These are phyloP conservation scores for Syzygium oleosum DNA, from an alignment of 345 rosid species.

Conservation along the genomic window DNA sequence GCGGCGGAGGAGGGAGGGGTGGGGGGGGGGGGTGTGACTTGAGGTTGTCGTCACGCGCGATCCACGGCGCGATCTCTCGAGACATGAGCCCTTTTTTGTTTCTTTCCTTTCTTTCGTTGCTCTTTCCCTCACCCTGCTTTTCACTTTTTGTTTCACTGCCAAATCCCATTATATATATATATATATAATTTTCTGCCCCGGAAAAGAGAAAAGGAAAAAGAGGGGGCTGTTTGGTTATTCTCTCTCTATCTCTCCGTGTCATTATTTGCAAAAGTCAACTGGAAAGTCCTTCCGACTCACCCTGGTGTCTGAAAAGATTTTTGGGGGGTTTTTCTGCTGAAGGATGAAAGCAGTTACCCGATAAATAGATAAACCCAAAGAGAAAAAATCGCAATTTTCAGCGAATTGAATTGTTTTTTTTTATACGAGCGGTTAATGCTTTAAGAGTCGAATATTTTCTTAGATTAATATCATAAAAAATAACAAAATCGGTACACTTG, in stretches of 20 bases:
- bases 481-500: too few relatives aligned
- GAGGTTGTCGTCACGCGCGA: constrained; percentile 19
- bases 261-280: not conserved
- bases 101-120: not conserved
- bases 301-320: not conserved
- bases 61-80: constrained; percentile 11
- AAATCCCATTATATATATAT: not conserved
- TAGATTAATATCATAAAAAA: too few relatives aligned
- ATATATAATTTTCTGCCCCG: too few relatives aligned
- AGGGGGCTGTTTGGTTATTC: not conserved
- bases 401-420: not conserved
- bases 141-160: not conserved
- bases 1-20: too few relatives aligned
- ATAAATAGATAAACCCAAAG: too few relatives aligned
- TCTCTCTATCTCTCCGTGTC: not conserved
- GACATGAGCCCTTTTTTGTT: constrained; percentile 1
- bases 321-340: not conserved
- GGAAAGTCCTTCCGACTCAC: not conserved
- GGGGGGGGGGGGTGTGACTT: constrained; percentile 19
- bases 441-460: too few relatives aligned
- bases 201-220: not conserved
- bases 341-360: too few relatives aligned
- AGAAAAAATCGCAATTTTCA: not conserved
- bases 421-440: not conserved
- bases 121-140: not conserved